Base-by-base conservation (phyloP, 192 early-diverging fungal species). In the Backusella sp. region DNA sequence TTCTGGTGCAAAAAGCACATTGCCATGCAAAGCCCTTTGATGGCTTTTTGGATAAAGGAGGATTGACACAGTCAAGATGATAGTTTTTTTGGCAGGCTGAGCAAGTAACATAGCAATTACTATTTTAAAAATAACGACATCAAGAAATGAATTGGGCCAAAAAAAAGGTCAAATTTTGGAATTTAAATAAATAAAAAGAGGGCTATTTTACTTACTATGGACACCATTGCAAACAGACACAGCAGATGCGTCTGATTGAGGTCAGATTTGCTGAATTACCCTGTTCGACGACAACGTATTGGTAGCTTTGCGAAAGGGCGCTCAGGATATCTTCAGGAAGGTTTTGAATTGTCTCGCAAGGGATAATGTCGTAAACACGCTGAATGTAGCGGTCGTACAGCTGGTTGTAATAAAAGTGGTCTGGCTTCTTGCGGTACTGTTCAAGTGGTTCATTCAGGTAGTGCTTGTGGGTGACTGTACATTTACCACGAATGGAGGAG, bases 361-460 rank as follows among this genome's bases (percentile, higher is more conserved):
- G 94, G 3, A 96, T 78, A 14, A 96, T 94, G 74, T 97, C 96
- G 81, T 95, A 96, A 12, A 94, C 82, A 8, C 95, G 91, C 41
- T 92, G 90, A 30, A 92, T 97, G 84, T 94, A 96, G 35, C 95
- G 90, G 80, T 97, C 96, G 74, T 95, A 97, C 19, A 97, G 86
- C 77, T 95, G 94, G 62, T 89, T 82, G 81, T 93, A 97, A 76
- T 94, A 96, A 81, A 96, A 97, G 79, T 89, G 86, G 79, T 96
- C 92, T 0, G 91, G 87, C 32, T 82, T 72, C 34, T 80, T 77
- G 73, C 84, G 84, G 74, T 92, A 94, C 3, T 77, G 41, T 1
- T 92, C 91, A 70, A 95, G 69, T 42, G 91, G 85, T 39, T 86
- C 80, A 28, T 80, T 80, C 34, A 94, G 85, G 74, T 91, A 86